phyloP scores from a whole-genome alignment of 73 alveolate genomes.

The Effrenium voratum region DNA sequence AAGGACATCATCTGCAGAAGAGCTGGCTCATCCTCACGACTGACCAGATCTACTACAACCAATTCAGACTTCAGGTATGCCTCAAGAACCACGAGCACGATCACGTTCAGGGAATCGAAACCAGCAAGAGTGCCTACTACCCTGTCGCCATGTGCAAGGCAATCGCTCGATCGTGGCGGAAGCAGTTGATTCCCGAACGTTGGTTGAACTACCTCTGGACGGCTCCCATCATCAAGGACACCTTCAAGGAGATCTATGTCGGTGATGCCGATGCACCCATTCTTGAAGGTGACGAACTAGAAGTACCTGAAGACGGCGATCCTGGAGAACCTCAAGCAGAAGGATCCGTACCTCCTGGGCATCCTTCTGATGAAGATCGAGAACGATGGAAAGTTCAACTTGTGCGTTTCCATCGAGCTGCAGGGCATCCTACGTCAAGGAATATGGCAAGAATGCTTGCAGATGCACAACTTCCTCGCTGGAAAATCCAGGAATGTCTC shows the following conservation, averaged over 20 bases:
- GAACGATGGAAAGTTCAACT: neutral
- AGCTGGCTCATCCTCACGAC: neutral
- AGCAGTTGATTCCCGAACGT: neutral
- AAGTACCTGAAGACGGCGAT: neutral
- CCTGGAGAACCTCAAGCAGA: neutral
- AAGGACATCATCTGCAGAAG: neutral
- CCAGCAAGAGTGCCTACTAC: neutral
- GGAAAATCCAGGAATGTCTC: neutral
- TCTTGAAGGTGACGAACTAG: neutral
- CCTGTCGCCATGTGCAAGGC: neutral
- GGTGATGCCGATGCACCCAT: neutral
- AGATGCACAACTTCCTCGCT: neutral
- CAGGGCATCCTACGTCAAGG: neutral
- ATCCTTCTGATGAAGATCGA: neutral
- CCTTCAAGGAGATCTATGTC: neutral
- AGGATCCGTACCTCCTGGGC: neutral
- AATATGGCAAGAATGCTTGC: neutral
- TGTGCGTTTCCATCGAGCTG: neutral
- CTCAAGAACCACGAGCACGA: neutral
- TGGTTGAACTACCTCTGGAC: neutral
- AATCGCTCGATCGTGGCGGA: neutral
- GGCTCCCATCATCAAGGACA: neutral
- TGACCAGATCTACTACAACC: neutral
- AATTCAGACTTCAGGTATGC: neutral
- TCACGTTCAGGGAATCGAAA: neutral